A percentile compares a stretch with the other conserved stretches of the same genome.
Conservation (phyloP, 2,329 filamentous ascomycete genomes). For the Microcyclosporella mali region DNA sequence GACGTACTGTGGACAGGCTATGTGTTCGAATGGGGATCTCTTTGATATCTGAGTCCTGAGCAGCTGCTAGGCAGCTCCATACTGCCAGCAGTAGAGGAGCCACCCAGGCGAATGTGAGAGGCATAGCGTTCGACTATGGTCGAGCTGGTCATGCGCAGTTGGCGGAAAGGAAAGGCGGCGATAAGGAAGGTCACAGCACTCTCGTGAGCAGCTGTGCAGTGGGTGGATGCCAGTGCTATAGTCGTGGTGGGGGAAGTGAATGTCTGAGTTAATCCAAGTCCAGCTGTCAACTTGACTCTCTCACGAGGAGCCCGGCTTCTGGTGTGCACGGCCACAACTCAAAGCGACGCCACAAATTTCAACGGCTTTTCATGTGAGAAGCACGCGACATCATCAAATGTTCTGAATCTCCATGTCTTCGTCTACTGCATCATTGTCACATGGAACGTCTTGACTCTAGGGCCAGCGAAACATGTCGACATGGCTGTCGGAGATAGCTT, state of each 20-base stretch:
- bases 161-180: background rate
- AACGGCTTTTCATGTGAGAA: background rate
- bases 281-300: background rate
- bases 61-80: slow-evolving; percentile 22
- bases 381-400: background rate
- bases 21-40: slow-evolving; percentile 33
- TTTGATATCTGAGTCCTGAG: slow-evolving; percentile 28
- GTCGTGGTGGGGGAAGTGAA: background rate
- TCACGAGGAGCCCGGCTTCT: too few species aligned
- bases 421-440: background rate
- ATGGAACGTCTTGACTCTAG: background rate
- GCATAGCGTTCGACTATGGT: slow-evolving; percentile 12
- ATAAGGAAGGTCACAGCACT: too few species aligned
- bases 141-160: background rate
- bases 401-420: background rate
- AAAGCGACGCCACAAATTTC: background rate
- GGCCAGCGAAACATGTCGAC: slow-evolving; percentile 38
- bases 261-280: background rate
- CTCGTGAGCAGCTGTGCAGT: too few species aligned
- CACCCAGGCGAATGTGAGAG: slow-evolving; percentile 13
- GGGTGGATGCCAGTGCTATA: background rate
- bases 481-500: slow-evolving; percentile 40
- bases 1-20: slow-evolving; percentile 26
- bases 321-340: background rate
- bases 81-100: slow-evolving; percentile 29